phyloP scores from a whole-genome alignment of 495 filamentous ascomycete genomes.

The Neurospora sp. region DNA sequence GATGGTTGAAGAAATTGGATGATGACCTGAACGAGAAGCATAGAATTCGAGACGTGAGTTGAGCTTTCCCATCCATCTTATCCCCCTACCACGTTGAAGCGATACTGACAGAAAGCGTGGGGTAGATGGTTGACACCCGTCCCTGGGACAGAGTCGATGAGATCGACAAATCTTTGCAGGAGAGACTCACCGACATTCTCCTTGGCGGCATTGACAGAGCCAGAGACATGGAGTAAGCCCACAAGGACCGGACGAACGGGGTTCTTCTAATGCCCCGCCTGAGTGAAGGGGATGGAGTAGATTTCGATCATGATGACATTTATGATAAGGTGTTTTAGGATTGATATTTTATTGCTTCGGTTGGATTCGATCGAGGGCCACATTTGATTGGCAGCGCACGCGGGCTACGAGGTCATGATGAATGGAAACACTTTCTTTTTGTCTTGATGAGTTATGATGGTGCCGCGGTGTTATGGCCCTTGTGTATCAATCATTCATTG shows the following conservation, averaged over 20 bases:
- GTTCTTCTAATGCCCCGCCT: neutral
- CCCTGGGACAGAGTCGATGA: slow-evolving; percentile 5
- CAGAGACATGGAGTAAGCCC: neutral
- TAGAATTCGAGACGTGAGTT: slow-evolving; percentile 5
- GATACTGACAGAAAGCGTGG: neutral
- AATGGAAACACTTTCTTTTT: neutral
- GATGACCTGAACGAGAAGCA: slow-evolving; percentile 6
- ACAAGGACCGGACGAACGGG: neutral
- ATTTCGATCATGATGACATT: neutral
- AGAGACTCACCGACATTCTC: slow-evolving; percentile 6
- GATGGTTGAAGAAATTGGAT: slow-evolving; percentile 7
- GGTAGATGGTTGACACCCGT: slow-evolving; percentile 11
- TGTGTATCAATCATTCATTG: neutral
- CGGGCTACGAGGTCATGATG: neutral
- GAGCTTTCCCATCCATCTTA: neutral
- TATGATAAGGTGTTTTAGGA: neutral
- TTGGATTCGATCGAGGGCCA: neutral
- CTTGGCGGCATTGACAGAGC: slow-evolving; percentile 4
- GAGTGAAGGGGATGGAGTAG: neutral
- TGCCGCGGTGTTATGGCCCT: neutral
- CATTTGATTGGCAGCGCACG: neutral
- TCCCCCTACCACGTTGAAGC: neutral
- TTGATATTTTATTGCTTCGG: neutral
- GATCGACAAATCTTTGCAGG: slow-evolving; percentile 4
- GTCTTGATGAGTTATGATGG: neutral